Evolutionary conservation across 2,329 filamentous ascomycete species (phyloP).

Genomic region (Fusarium guadeloupense): DNA sequence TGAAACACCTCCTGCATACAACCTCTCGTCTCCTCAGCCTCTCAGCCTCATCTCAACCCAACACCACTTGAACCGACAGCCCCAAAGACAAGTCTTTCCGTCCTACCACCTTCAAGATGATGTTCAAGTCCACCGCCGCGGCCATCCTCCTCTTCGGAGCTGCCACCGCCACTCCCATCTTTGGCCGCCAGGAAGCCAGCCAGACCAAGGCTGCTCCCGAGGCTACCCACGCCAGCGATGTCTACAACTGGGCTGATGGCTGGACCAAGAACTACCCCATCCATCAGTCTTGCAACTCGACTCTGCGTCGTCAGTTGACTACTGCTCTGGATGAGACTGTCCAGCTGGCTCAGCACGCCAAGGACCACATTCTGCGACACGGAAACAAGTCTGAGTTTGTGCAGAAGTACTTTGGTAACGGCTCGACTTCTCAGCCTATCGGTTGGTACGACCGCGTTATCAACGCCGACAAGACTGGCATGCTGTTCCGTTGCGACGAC

Average conservation of each 20-base stretch:
- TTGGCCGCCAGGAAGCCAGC: constrained; percentile 38
- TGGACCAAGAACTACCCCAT: constrained; percentile 57
- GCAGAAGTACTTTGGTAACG: constrained; percentile 72
- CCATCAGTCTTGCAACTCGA: constrained; percentile 73
- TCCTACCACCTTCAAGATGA: constrained; percentile 34
- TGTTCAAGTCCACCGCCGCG: constrained; percentile 39
- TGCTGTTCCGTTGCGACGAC: constrained; percentile 75
- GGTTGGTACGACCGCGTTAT: constrained; percentile 71
- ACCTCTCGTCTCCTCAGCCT: constrained; percentile 24
- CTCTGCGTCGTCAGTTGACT: constrained; percentile 64
- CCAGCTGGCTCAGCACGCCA: constrained; percentile 66
- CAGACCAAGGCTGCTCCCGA: constrained; percentile 28
- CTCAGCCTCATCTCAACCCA: constrained; percentile 19
- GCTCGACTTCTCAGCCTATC: constrained; percentile 64
- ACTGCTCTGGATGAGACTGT: constrained; percentile 67
- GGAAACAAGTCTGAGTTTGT: constrained; percentile 68
- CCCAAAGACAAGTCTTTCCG: constrained; percentile 4
- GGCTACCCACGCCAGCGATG: constrained; percentile 28
- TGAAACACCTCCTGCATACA: constrained; percentile 9
- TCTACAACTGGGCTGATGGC: constrained; percentile 48
- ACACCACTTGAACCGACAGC: constrained; percentile 2
- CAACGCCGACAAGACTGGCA: constrained; percentile 63
- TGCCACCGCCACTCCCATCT: constrained; percentile 44
- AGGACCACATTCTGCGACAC: constrained; percentile 67
- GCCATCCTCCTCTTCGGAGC: constrained; percentile 41